These are phyloP conservation scores for Rhodofomes roseus DNA, from an alignment of 1,284 basidiomycete genomes.

Conservation along the genomic window DNA sequence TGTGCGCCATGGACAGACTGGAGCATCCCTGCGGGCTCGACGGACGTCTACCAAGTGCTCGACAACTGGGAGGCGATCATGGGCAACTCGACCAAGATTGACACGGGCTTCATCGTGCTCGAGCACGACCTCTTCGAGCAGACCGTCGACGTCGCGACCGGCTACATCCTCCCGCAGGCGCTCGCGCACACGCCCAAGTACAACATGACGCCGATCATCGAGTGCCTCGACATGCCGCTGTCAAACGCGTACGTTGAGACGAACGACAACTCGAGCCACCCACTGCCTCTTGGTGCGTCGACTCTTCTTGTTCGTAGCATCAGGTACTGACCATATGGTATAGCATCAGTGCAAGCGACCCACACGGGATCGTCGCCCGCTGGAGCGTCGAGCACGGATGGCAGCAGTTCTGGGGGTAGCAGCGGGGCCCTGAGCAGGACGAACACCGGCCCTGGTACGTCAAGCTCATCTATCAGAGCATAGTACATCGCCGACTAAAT, in stretches of 20 bases:
- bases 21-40: slow-evolving; percentile 65
- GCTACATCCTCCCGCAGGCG: slow-evolving; percentile 68
- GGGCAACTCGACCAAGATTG: slow-evolving; percentile 42
- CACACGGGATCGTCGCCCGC: not conserved
- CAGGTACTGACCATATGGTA: not conserved
- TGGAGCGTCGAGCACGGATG: not conserved
- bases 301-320: not conserved
- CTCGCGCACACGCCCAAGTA: slow-evolving; percentile 57
- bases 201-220: slow-evolving; percentile 63
- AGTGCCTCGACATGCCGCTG: slow-evolving; percentile 58
- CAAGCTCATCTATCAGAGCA: not conserved
- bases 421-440: not conserved
- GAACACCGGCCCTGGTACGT: not conserved
- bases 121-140: slow-evolving; percentile 73
- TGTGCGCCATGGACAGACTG: slow-evolving; percentile 48
- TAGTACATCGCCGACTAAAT: not conserved
- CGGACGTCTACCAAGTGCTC: slow-evolving; percentile 54
- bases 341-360: not conserved
- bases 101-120: slow-evolving; percentile 70
- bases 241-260: slow-evolving; percentile 66
- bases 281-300: slow-evolving; percentile 35
- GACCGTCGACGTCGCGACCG: slow-evolving; percentile 63
- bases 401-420: not conserved
- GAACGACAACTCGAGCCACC: slow-evolving; percentile 58
- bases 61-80: slow-evolving; percentile 65